Percentiles rank a stretch among this genome's conserved stretches.
Conservation (phyloP, 2,329 filamentous ascomycete genomes). For the Lachnellula cervina region DNA sequence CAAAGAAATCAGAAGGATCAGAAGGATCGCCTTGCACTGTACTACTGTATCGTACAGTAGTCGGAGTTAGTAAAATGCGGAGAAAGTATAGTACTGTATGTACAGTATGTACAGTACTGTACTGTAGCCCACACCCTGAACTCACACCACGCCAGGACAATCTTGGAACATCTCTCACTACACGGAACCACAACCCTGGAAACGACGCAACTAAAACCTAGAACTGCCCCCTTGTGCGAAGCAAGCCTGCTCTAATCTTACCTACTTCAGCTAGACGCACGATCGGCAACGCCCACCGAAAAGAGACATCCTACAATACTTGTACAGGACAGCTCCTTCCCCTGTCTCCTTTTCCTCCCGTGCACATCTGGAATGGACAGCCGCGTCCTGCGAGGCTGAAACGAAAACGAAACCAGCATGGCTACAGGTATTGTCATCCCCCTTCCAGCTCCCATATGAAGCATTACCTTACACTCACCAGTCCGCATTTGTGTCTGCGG, state of each 20-base stretch:
- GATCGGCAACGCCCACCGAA: neutral
- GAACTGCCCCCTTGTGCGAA: neutral
- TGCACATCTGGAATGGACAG: conserved; percentile 11
- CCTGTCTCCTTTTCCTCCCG: neutral
- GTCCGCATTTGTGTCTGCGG: conserved; percentile 96
- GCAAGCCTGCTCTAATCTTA: neutral
- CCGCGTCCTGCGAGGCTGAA: conserved; percentile 25
- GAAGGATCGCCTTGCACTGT: too few relatives aligned
- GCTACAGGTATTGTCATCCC: conserved; percentile 23
- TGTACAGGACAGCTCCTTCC: neutral
- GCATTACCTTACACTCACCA: conserved; percentile 22
- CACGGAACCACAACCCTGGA: neutral
- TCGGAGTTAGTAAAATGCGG: neutral
- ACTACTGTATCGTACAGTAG: too few relatives aligned
- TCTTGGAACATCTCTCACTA: neutral
- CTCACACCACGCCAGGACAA: neutral
- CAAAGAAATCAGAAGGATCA: too few relatives aligned
- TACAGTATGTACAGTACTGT: neutral
- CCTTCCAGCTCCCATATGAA: neutral
- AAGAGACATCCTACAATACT: neutral
- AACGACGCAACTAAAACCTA: neutral
- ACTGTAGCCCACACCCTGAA: neutral
- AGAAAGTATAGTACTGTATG: neutral
- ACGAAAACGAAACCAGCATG: conserved; percentile 20
- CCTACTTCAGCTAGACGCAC: too few relatives aligned